Evolutionary conservation across 2,329 filamentous ascomycete species (phyloP).

Genomic region (Colletotrichum godetiae): DNA sequence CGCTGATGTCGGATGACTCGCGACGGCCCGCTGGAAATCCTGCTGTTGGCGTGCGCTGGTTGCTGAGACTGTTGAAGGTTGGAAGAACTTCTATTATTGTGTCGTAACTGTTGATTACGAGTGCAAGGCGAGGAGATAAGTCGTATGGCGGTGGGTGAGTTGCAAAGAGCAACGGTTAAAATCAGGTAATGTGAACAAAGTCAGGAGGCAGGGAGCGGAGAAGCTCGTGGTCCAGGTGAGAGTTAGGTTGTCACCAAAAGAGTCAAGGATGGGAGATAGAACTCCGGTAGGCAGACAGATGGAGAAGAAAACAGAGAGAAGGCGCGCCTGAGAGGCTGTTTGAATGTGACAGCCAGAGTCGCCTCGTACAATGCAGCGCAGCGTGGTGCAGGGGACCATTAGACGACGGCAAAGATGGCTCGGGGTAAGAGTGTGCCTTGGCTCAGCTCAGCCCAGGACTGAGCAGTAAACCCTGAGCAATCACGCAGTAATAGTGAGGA

Average conservation of each 20-base stretch:
- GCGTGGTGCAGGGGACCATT: not conserved
- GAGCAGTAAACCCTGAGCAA: too few species aligned
- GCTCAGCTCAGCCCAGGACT: constrained; percentile 7
- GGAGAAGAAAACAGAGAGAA: not conserved
- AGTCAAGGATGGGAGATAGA: not conserved
- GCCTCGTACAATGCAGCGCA: not conserved
- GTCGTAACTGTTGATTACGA: not conserved
- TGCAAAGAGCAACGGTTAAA: not conserved
- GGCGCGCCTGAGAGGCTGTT: not conserved
- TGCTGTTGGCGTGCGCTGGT: not conserved
- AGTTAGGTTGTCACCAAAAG: not conserved
- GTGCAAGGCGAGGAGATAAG: not conserved
- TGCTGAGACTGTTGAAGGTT: not conserved
- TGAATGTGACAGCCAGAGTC: not conserved
- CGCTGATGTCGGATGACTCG: constrained; percentile 32
- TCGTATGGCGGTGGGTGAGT: not conserved
- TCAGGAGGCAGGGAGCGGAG: not conserved
- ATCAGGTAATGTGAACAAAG: not conserved
- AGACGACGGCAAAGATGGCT: not conserved
- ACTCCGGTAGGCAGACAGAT: not conserved
- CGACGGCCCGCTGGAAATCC: constrained; percentile 32
- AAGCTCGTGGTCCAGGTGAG: not conserved
- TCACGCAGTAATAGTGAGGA: not conserved
- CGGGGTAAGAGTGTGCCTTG: not conserved
- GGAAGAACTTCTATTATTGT: not conserved